Evolutionary conservation across 2,329 filamentous ascomycete genomes (phyloP).

Genomic region (Diplodia seriata): DNA sequence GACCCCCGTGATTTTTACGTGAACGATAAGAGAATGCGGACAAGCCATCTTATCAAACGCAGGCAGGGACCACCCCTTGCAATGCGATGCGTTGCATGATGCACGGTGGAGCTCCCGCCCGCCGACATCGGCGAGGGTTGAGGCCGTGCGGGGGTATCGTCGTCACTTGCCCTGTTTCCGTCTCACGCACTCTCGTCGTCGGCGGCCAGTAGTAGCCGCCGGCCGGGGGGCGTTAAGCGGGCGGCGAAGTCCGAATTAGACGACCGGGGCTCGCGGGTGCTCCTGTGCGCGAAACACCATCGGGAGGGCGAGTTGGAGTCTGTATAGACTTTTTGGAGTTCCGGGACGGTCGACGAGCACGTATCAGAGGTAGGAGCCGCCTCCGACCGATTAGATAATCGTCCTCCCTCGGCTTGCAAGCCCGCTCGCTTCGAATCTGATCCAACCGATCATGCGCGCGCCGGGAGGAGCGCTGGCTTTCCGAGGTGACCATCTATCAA

Average conservation of each 20-base stretch:
- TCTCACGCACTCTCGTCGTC: background rate
- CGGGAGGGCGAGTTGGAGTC: background rate
- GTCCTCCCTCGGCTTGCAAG: background rate
- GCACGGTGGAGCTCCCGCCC: background rate
- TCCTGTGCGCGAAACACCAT: background rate
- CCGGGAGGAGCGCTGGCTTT: conserved; percentile 20
- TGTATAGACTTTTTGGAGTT: conserved; percentile 1
- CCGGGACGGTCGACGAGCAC: background rate
- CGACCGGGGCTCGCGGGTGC: background rate
- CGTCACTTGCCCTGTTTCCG: background rate
- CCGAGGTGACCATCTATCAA: background rate
- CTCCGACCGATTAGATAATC: background rate
- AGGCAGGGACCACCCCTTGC: background rate
- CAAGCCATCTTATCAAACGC: background rate
- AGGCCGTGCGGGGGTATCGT: background rate
- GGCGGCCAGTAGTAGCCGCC: conserved; percentile 10
- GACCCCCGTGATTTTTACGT: conserved; percentile 3
- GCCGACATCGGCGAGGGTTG: conserved; percentile 2
- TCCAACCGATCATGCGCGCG: conserved; percentile 26
- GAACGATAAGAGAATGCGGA: conserved; percentile 2
- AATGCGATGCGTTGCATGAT: background rate
- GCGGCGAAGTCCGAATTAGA: conserved; percentile 11
- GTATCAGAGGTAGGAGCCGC: background rate
- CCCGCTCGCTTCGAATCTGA: conserved; percentile 6
- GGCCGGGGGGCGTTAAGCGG: background rate